Conservation (phyloP, 2,329 filamentous ascomycete genomes). For the Sporothrix pseudoabietina region DNA sequence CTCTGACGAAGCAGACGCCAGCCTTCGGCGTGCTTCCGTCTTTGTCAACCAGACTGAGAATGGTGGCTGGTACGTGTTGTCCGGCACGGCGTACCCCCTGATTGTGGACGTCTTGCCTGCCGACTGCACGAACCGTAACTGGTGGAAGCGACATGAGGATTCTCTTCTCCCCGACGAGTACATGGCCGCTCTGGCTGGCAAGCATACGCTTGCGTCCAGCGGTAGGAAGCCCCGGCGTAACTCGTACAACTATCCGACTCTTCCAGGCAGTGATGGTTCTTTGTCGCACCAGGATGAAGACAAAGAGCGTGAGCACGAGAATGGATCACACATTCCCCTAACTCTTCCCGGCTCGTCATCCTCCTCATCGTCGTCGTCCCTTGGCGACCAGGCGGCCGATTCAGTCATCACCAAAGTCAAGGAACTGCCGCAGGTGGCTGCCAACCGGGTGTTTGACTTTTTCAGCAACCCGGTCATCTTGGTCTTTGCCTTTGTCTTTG, state of each 20-base stretch:
- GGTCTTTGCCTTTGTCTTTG: slow-evolving; percentile 49
- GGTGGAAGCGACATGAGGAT: slow-evolving; percentile 34
- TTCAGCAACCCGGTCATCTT: slow-evolving; percentile 58
- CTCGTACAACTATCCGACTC: slow-evolving; percentile 24
- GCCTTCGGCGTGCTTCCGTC: slow-evolving; percentile 64
- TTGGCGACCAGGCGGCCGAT: slow-evolving; percentile 20
- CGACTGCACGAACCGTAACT: slow-evolving; percentile 34
- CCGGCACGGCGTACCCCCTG: slow-evolving; percentile 80
- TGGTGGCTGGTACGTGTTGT: slow-evolving; percentile 95
- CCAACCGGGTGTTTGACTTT: slow-evolving; percentile 56
- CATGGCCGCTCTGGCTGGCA: slow-evolving; percentile 67
- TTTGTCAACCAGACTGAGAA: slow-evolving; percentile 83
- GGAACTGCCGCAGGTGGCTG: slow-evolving; percentile 53
- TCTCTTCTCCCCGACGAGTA: slow-evolving; percentile 50
- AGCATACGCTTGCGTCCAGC: slow-evolving; percentile 58
- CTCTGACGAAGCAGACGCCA: slow-evolving; percentile 52
- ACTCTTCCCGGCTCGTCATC: slow-evolving; percentile 32
- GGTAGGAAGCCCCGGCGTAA: neutral
- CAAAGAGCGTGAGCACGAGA: neutral
- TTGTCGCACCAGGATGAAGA: neutral
- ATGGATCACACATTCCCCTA: slow-evolving; percentile 19
- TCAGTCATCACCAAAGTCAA: slow-evolving; percentile 54
- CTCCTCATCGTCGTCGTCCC: slow-evolving; percentile 39
- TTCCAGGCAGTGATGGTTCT: slow-evolving; percentile 28
- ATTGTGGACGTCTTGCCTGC: slow-evolving; percentile 53